These are phyloP conservation scores for Manihot esculenta DNA, from an alignment of 441 rosid species.

Conservation along the genomic window DNA sequence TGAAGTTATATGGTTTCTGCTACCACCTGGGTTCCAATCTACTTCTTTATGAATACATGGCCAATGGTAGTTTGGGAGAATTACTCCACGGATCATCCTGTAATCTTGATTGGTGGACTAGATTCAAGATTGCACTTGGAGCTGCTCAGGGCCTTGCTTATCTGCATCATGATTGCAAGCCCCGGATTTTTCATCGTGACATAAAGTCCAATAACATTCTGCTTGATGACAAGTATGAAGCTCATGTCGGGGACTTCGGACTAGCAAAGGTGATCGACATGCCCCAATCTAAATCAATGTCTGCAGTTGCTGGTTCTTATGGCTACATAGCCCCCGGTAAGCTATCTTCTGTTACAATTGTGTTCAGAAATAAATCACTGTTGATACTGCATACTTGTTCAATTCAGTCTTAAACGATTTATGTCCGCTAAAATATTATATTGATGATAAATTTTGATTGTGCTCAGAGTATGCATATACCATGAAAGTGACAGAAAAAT, in stretches of 20 bases:
- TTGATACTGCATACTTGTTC: neutral
- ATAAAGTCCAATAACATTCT: constrained; percentile 77
- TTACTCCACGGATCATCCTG: constrained; percentile 54
- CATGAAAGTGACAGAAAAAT: constrained; percentile 85
- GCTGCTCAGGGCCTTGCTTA: constrained; percentile 82
- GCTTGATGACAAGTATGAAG: constrained; percentile 69
- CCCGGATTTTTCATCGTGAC: constrained; percentile 79
- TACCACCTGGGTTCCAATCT: constrained; percentile 80
- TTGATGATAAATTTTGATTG: neutral
- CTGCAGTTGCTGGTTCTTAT: constrained; percentile 95
- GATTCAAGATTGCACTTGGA: constrained; percentile 72
- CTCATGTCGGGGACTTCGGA: constrained; percentile 82
- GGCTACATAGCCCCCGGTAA: constrained; percentile 95
- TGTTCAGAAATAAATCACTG: no score
- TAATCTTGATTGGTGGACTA: constrained; percentile 58
- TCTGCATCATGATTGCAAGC: constrained; percentile 83
- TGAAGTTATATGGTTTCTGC: constrained; percentile 87
- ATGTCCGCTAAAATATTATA: no score
- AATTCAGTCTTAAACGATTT: no score
- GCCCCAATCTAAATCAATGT: constrained; percentile 88
- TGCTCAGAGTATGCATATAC: constrained; percentile 82
- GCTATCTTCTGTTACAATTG: constrained; percentile 9
- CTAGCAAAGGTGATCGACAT: constrained; percentile 84
- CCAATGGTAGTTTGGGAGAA: constrained; percentile 69
- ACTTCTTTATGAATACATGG: constrained; percentile 79